These are phyloP conservation scores for Cordyceps cicadae DNA, from an alignment of 2,329 filamentous ascomycete species.

Conservation along the genomic window DNA sequence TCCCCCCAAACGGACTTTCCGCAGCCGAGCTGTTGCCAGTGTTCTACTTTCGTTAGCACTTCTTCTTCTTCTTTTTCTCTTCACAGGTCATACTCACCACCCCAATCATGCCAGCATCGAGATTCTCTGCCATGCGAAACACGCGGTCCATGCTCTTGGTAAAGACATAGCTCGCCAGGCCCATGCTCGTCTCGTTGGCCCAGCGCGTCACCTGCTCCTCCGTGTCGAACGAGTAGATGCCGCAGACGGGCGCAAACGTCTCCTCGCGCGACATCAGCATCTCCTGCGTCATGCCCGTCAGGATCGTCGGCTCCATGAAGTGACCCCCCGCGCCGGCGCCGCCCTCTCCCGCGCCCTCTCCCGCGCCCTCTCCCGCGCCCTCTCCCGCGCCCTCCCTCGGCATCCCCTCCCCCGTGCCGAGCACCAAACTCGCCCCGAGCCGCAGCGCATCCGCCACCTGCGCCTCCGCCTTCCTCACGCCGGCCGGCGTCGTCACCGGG, in stretches of 20 bases:
- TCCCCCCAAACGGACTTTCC: conserved; percentile 39
- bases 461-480: conserved; percentile 33
- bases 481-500: conserved; percentile 26
- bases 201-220: conserved; percentile 61
- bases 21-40: conserved; percentile 33
- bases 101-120: conserved; percentile 38
- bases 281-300: conserved; percentile 56
- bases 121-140: conserved; percentile 35
- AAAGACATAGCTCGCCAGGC: conserved; percentile 66
- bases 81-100: conserved; percentile 24
- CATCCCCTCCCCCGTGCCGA: conserved; percentile 6
- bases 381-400: conserved; percentile 24
- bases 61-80: too few species aligned
- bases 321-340: conserved; percentile 41
- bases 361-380: conserved; percentile 30
- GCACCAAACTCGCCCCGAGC: conserved; percentile 5
- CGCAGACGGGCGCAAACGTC: conserved; percentile 65
- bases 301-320: conserved; percentile 63
- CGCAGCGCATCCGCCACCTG: conserved; percentile 48
- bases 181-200: conserved; percentile 59
- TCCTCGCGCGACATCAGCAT: conserved; percentile 63
- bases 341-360: conserved; percentile 29
- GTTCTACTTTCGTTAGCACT: conserved; percentile 17
- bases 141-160: conserved; percentile 35
- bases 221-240: conserved; percentile 58